These are phyloP conservation scores for Pseudogymnoascus sp. DNA, from an alignment of 2,329 filamentous ascomycete genomes.

Conservation along the genomic window DNA sequence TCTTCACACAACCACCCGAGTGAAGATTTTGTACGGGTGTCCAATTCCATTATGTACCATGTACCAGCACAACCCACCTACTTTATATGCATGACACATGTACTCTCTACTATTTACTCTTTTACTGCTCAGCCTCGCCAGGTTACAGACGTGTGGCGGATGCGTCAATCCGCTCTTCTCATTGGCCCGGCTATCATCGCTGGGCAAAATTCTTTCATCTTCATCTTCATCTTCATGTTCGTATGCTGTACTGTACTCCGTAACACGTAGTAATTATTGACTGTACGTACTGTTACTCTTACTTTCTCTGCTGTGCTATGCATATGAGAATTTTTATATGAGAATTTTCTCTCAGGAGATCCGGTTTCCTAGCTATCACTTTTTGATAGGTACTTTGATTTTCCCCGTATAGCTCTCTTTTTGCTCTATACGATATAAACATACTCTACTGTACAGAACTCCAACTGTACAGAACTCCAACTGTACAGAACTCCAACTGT, in stretches of 20 bases:
- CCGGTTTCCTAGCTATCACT: background rate
- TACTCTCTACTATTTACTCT: background rate
- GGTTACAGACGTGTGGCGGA: background rate
- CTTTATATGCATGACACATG: background rate
- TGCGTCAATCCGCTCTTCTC: background rate
- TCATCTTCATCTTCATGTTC: background rate
- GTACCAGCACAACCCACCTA: background rate
- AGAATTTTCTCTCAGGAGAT: slow-evolving; percentile 2
- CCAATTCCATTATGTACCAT: background rate
- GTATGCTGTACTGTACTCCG: background rate
- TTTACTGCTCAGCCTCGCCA: background rate
- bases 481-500: background rate
- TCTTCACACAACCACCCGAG: background rate
- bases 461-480: too few species aligned
- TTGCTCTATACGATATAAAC: background rate
- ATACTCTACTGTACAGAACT: too few species aligned
- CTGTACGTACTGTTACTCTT: background rate
- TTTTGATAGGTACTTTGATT: background rate
- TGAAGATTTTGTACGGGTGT: background rate
- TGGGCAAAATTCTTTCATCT: background rate
- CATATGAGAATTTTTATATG: background rate
- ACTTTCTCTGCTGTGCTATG: too few species aligned
- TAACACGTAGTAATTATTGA: background rate
- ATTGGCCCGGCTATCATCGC: slow-evolving; percentile 9
- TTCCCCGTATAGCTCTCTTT: background rate